Evolutionary conservation across 1,284 basidiomycete genomes (phyloP), one percentile per base, ranked within the genome.

Genomic region (Cryptococcus sp.): DNA sequence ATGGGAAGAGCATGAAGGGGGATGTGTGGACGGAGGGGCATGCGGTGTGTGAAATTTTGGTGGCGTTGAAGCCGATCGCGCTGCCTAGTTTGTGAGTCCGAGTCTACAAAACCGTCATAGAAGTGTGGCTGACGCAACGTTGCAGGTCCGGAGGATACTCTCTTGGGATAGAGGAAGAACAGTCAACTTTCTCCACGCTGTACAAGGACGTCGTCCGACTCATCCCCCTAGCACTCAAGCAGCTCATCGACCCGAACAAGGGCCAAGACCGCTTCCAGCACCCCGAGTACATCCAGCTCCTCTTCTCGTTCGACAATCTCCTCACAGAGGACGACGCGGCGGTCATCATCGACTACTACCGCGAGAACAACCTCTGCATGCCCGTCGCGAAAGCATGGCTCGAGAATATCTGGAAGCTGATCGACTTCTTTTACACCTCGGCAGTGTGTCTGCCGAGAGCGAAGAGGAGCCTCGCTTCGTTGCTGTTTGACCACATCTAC

Each of bases 371-470:
- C 8, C 68, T 80, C 2, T 80, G 79, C 60, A 63, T 78, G 6
- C 81, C 81, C 0, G 75, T 78, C 36, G 76, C 77, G 11, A 64
- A 72, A 0, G 75, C 76, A 37, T 82, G 81, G 81, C 73, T 80
- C 52, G 67, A 70, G 11, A 79, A 80, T 39, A 75, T 79, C 35
- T 72, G 75, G 66, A 73, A 74, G 18, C 62, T 81, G 28, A 65
- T 80, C 52, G 62, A 75, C 33, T 70, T 75, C 0, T 80, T 80
- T 62, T 78, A 73, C 55, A 33, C 63, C 35, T 53, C 67, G 35
- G 35, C 61, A 51, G 55, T 63, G 51, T 47, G 59, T 13, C 65
- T 64, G 51, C 71, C 62, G 37, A 61, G 38, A 6, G 73, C 68
- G n/a, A 69, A 69, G 24, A 69, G 57, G 42, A 64, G 68, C n/a